These are phyloP conservation scores for Zalaria obscura DNA, from an alignment of 2,329 filamentous ascomycete genomes.

Conservation along the genomic window DNA sequence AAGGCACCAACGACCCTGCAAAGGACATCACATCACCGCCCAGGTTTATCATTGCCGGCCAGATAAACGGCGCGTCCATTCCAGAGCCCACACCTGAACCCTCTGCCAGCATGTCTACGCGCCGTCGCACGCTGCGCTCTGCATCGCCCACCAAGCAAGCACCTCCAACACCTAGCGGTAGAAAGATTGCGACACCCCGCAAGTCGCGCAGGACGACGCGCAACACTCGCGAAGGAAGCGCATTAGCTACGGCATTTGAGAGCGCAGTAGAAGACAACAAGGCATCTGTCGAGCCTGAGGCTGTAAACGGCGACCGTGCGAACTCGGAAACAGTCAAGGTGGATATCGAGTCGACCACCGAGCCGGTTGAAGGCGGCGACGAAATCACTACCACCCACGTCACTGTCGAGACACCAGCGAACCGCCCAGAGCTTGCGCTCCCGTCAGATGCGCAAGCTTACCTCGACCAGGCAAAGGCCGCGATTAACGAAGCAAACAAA, in stretches of 20 bases:
- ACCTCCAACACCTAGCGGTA: conserved; percentile 20
- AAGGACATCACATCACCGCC: conserved; percentile 69
- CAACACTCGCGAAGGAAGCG: conserved; percentile 10
- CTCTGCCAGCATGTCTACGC: conserved; percentile 19
- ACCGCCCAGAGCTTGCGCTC: conserved; percentile 50
- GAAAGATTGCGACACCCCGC: conserved; percentile 34
- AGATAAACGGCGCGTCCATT: neutral
- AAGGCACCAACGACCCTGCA: conserved; percentile 43
- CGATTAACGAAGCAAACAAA: conserved; percentile 63
- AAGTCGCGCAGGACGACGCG: conserved; percentile 33
- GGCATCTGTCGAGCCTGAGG: conserved; percentile 11
- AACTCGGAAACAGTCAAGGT: conserved; percentile 45
- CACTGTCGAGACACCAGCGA: conserved; percentile 60
- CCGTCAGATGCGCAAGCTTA: conserved; percentile 69
- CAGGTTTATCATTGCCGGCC: conserved; percentile 39
- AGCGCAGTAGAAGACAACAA: conserved; percentile 20
- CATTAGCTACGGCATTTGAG: conserved; percentile 17
- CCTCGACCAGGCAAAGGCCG: conserved; percentile 74
- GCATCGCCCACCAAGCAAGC: conserved; percentile 39
- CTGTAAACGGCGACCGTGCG: conserved; percentile 10
- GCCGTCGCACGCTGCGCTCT: conserved; percentile 44
- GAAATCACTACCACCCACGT: conserved; percentile 61
- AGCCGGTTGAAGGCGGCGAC: conserved; percentile 35
- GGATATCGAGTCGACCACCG: conserved; percentile 51
- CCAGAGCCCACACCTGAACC: conserved; percentile 8